Evolutionary conservation across 371 early-diverging fungal species (phyloP), one percentile per base, ranked within the genome.

Genomic region (Apophysomyces elegans): DNA sequence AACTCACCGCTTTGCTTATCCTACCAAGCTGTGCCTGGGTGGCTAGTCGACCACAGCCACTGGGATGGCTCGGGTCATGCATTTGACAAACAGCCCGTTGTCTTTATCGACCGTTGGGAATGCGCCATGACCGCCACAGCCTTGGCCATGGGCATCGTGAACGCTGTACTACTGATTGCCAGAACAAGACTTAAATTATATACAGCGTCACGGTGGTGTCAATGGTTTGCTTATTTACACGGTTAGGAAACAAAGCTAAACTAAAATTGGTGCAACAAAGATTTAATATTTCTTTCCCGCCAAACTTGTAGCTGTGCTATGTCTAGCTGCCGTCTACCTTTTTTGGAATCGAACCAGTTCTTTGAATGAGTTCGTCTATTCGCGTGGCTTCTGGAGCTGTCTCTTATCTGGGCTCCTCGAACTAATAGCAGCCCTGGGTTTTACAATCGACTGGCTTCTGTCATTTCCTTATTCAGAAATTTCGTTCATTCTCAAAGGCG

Each of bases 321-420:
- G 63, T 57, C 32, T 66, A 18, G 41, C 58, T 12, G 21, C 67
- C 7, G 37, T 58, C 6, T 58, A 62, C 43, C 11, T 7, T 3
- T 67, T 67, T 47, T 26, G 41, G 4, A 7, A n/a, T 4, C 68
- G 60, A 35, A 18, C 37, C 8, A 2, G 8, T 14, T 46, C 13
- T 0, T 6, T 39, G 0, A 12, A 41, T 16, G 38, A 11, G 0
- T 60, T 66, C 44, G 67, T 61, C 11, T 67, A 61, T 41, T 71
- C 71, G 9, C 64, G 71, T 16, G 71, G 71, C 1, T 67, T 50
- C 41, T 71, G 65, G 63, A 71, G 71, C 39, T 63, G 71, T 45
- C 58, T 66, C 16, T 57, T 45, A 5, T 54, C 67, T 2, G 62
- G 64, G 14, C 44, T 57, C 7, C 32, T 67, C 8, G 44, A 32